Base-by-base conservation (phyloP, 1,284 basidiomycete genomes). In the Ganoderma multipileum region DNA sequence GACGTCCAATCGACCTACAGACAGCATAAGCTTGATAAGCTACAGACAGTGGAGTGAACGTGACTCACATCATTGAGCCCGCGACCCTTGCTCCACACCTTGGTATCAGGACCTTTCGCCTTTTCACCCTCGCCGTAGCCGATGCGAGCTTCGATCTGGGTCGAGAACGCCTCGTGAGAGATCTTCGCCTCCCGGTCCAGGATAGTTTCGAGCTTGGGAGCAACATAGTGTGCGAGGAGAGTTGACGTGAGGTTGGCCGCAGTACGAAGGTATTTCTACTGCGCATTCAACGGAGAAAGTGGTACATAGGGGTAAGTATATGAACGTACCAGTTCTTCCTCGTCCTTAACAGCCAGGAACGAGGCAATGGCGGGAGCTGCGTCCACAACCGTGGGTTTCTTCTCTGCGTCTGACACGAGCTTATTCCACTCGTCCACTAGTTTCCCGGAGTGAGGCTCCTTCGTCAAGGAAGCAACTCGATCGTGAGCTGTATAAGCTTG, bases 111-210 rank as follows among this genome's bases (percentile, higher is more conserved):
- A 60, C 92, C 90, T 82, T 94, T 95, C 8, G 86, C 88, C 68
- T 84, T 85, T 52, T 85, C 87, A 8, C 90, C 92, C 73, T 95
- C 93, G 44, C 94, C 95, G 30, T 91, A 93, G 7, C 95, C 97
- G 70, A 98, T 86, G 68, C 95, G 90, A 42, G 87, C 87, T 81
- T 99, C 97, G 65, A 97, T 92, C 76, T 94, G 90, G 41, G 89
- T 87, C 1, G 95, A 89, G 64, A 99, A 89, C 73, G 89, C 86
- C 74, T 97, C 95, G 77, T 99, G 97, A 0, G 94, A 89, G 62
- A 98, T 93, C 79, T 95, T 95, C 57, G 94, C 91, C 77, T 96
- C 95, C 71, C 92, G 91, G 81, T 99, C 97, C 52, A 99, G 87
- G 76, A 98, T 95, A 4, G 90, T 89, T 79, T 96, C 95, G 76